These are phyloP conservation scores for Pseudocercospora eumusae DNA, from an alignment of 2,329 filamentous ascomycete species.

Conservation along the genomic window DNA sequence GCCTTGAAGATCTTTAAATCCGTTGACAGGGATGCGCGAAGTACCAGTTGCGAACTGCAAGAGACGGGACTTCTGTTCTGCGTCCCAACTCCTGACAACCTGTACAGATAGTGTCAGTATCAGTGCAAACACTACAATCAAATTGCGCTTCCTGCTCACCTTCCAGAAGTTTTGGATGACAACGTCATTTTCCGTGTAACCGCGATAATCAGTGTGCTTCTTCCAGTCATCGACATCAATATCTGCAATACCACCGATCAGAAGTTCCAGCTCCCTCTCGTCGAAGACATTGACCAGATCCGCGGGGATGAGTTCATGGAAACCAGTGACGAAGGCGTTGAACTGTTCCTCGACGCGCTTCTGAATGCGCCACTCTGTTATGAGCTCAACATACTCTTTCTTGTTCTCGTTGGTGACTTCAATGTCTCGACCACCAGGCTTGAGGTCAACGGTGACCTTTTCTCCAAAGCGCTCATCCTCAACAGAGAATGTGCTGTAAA, in stretches of 20 bases:
- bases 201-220: slow-evolving; percentile 99
- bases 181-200: slow-evolving; percentile 96
- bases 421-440: slow-evolving; percentile 84
- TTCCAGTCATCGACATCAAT: slow-evolving; percentile 99
- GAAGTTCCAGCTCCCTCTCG: slow-evolving; percentile 90
- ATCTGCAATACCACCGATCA: slow-evolving; percentile 99
- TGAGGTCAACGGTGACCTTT: slow-evolving; percentile 89
- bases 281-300: slow-evolving; percentile 98
- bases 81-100: slow-evolving; percentile 93
- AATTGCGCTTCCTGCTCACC: slow-evolving; percentile 43
- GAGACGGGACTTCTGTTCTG: slow-evolving; percentile 94
- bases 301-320: slow-evolving; percentile 94
- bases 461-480: slow-evolving; percentile 98
- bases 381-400: slow-evolving; percentile 97
- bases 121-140: too few relatives aligned
- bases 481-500: slow-evolving; percentile 94
- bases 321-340: slow-evolving; percentile 94
- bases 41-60: slow-evolving; percentile 97
- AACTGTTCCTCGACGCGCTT: slow-evolving; percentile 98
- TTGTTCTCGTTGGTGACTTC: slow-evolving; percentile 99
- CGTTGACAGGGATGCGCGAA: slow-evolving; percentile 96
- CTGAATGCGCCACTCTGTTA: slow-evolving; percentile 99
- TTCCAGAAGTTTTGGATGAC: slow-evolving; percentile 99
- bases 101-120: slow-evolving; percentile 31
- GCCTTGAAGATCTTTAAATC: slow-evolving; percentile 97